Evolutionary conservation across 2,329 filamentous ascomycete species (phyloP).

Genomic region (Penicillium sp.): DNA sequence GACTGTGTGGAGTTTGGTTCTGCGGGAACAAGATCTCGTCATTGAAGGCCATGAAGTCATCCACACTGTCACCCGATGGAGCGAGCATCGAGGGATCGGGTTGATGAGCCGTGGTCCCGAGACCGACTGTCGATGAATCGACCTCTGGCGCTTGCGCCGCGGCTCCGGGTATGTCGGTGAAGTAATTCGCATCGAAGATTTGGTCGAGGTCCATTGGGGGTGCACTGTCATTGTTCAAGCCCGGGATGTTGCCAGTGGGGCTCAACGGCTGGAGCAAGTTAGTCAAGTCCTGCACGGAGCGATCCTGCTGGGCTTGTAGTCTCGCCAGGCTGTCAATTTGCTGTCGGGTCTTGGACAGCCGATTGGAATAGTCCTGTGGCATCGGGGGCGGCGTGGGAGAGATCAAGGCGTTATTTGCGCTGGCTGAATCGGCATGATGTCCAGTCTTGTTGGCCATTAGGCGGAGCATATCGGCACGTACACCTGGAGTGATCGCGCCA

Average conservation of each 20-base stretch:
- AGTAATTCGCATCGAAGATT: conserved; percentile 55
- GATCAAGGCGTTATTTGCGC: conserved; percentile 52
- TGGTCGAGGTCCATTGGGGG: conserved; percentile 50
- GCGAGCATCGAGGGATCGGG: conserved; percentile 15
- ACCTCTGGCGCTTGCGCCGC: conserved; percentile 20
- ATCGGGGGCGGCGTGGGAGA: conserved; percentile 51
- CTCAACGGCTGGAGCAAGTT: conserved; percentile 71
- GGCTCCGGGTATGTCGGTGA: conserved; percentile 36
- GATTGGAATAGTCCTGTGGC: conserved; percentile 43
- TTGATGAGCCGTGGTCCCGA: conserved; percentile 13
- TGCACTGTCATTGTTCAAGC: conserved; percentile 47
- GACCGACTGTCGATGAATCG: conserved; percentile 14
- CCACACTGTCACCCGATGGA: conserved; percentile 26
- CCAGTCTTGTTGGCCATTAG: conserved; percentile 44
- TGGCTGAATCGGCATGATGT: conserved; percentile 32
- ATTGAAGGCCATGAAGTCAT: conserved; percentile 40
- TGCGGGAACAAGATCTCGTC: conserved; percentile 29
- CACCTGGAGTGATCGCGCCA: conserved; percentile 39
- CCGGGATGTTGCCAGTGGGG: conserved; percentile 72
- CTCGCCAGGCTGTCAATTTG: conserved; percentile 74
- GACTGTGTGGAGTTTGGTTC: conserved; percentile 8
- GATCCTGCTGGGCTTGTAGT: conserved; percentile 71
- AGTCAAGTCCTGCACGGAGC: conserved; percentile 68
- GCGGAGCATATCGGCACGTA: conserved; percentile 45
- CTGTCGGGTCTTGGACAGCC: conserved; percentile 60